A percentile compares a stretch with the other conserved stretches of the same genome.
Conservation (phyloP, 805 yeast genomes). For the Priceomyces medius region DNA sequence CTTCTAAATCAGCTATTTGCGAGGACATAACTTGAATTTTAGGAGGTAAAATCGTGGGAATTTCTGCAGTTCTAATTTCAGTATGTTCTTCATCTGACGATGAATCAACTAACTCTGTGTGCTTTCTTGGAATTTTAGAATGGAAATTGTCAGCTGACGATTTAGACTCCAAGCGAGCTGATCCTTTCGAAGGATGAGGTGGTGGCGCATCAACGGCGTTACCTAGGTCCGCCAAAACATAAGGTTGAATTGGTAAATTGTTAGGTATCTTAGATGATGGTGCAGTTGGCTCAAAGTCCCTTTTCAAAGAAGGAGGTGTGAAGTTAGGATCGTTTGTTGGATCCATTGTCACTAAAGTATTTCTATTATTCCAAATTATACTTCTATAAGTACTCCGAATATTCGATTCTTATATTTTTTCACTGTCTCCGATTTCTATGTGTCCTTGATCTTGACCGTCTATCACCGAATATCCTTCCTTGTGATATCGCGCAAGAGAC, state of each 20-base stretch:
- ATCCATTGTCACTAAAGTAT: slow-evolving; percentile 57
- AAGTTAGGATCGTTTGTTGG: slow-evolving; percentile 91
- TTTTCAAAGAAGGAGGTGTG: slow-evolving; percentile 75
- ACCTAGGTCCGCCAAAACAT: slow-evolving; percentile 72
- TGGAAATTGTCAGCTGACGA: slow-evolving; percentile 21
- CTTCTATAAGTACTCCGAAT: background rate
- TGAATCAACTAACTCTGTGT: slow-evolving; percentile 51
- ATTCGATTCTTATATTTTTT: background rate
- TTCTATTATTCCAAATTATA: background rate
- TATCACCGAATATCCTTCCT: background rate
- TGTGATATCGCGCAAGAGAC: background rate
- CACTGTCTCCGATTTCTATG: too few relatives aligned
- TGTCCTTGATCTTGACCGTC: too few relatives aligned
- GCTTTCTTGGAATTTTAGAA: slow-evolving; percentile 51
- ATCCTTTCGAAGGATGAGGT: slow-evolving; percentile 42
- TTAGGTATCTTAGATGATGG: slow-evolving; percentile 70
- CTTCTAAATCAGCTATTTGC: slow-evolving; percentile 92
- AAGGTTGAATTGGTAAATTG: slow-evolving; percentile 73
- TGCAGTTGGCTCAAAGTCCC: slow-evolving; percentile 60
- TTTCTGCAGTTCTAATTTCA: background rate
- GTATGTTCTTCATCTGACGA: slow-evolving; percentile 41
- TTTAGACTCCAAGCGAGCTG: slow-evolving; percentile 8
- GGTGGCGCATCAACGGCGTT: slow-evolving; percentile 73
- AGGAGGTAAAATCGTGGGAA: slow-evolving; percentile 31
- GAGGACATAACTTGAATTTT: slow-evolving; percentile 47